Evolutionary conservation across 305 asterid genomes (phyloP), one percentile per base, ranked within the genome.

Genomic region (Coffea humblotiana): DNA sequence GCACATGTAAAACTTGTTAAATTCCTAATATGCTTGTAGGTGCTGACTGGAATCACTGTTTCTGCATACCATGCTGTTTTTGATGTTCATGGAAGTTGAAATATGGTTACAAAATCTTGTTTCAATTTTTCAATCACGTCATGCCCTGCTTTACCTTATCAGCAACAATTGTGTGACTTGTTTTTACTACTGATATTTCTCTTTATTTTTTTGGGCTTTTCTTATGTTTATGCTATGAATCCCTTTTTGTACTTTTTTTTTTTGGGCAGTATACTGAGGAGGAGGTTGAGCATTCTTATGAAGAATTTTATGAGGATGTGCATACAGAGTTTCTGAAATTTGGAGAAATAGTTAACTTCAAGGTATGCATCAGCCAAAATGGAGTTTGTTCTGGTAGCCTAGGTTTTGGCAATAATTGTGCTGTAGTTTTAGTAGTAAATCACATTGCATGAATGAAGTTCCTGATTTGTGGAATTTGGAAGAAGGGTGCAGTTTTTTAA

Each of bases 301-400:
- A 96, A 90, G 99, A 94, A 85, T 96, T 94, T 79, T 96, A 96
- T 77, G 98, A 96, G 90, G 98, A 96, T 75, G 99, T 96, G 79
- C 99, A 96, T 84, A 94, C 99, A 25, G 98, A 96, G 81, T 94
- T 96, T 84, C 86, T 94, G 92, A 96, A 94, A 86, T 96, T 91
- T 66, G 99, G 99, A 79, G 99, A 92, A 88, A 89, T 96, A 77
- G 84, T 94, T 66, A 96, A 96, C 90, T 92, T 96, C 90, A 96
- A 96, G 99, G 99, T 96, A 89, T 61, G 68, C 49, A 75, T 27
- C 52, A 68, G 74, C 72, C 48, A 68, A 63, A 68, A 65, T 51
- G n/a, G 7, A 37, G 16, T 56, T 76, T 45, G 43, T 5, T 37
- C 5, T 54, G 2, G 54, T 19, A 19, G 25, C 43, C 64, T 66